Evolutionary conservation across 2,329 filamentous ascomycete species (phyloP), one percentile per base, ranked within the genome.

Genomic region (Zopfia rhizophila): DNA sequence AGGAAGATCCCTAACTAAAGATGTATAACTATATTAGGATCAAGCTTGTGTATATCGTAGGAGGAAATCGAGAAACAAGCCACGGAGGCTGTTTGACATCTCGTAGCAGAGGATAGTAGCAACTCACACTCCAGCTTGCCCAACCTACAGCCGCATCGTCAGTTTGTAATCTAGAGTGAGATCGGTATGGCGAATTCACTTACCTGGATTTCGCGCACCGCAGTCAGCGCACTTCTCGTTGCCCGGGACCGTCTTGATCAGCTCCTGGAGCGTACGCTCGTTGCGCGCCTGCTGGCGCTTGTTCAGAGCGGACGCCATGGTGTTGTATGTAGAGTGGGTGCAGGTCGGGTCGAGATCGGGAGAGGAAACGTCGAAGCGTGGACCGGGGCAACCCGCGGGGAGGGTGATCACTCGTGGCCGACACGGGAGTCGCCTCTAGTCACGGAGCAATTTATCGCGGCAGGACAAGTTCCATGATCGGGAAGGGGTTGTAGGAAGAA

Each of bases 251-350:
- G 79, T 85, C 58, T 89, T 89, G 58, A 97, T 87, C 54, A 99
- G 83, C 35, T 97, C 93, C 68, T 97, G 91, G 58, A 99, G 81
- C 44, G 85, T 80, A 70, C 90, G 90, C 79, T 99, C 94, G 74
- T 99, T 97, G 75, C 94, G 92, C 80, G 89, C 91, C 82, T 97
- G 93, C 78, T 97, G 91, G 75, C 94, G 91, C 82, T 97, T 99
- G 80, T 87, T 96, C 72, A 95, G 80, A 31, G 85, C 80, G 43
- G 83, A 81, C 45, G 89, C 82, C 89, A 92, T 94, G 52, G 46
- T 61, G 48, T 44, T 29, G 42, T 40, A 30, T 16, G 23, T 16
- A 36, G 48, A 42, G 53, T 48, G 44, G 55, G 47, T 59, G 52
- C 55, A 51, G 49, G 32, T 21, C 13, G 22, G 27, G 32, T 31